A percentile compares a stretch with the other conserved stretches of the same genome.
These are phyloP conservation scores for Lunasporangiospora selenospora DNA, from an alignment of 192 early-diverging fungal genomes.

Conservation along the genomic window DNA sequence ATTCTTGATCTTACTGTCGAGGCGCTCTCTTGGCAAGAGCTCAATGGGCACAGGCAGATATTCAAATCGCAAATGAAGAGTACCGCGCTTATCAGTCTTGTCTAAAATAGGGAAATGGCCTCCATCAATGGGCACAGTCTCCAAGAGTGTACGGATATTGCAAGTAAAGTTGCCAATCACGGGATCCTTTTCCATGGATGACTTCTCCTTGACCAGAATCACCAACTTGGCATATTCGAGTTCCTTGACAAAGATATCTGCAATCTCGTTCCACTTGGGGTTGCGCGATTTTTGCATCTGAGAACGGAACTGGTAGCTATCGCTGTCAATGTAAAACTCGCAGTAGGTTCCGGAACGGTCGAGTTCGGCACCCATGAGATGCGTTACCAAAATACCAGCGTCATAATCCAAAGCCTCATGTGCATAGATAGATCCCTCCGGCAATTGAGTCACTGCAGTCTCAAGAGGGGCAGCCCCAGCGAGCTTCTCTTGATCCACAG, in stretches of 20 bases:
- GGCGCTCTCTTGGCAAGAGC: slow-evolving; percentile 54
- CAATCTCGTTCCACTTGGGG: slow-evolving; percentile 50
- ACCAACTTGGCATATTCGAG: slow-evolving; percentile 62
- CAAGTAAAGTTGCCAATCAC: slow-evolving; percentile 22
- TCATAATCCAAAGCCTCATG: slow-evolving; percentile 38
- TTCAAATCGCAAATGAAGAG: slow-evolving; percentile 48
- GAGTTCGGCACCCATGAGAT: slow-evolving; percentile 29
- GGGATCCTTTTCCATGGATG: slow-evolving; percentile 49
- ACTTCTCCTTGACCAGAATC: slow-evolving; percentile 46
- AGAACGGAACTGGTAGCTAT: slow-evolving; percentile 39
- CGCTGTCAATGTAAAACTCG: slow-evolving; percentile 43
- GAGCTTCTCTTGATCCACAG: slow-evolving; percentile 7
- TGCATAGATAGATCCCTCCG: slow-evolving; percentile 17
- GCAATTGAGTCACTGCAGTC: slow-evolving; percentile 7
- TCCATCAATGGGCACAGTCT: slow-evolving; percentile 21
- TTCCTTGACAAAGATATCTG: slow-evolving; percentile 62
- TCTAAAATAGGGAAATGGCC: slow-evolving; percentile 27
- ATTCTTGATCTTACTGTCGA: slow-evolving; percentile 60
- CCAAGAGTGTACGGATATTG: slow-evolving; percentile 25
- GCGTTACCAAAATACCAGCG: slow-evolving; percentile 34
- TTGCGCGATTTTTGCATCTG: slow-evolving; percentile 40
- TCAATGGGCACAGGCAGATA: slow-evolving; percentile 55
- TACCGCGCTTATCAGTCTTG: slow-evolving; percentile 31
- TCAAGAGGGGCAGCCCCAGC: slow-evolving; percentile 19
- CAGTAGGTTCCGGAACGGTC: slow-evolving; percentile 39